Conservation (phyloP, 805 yeast species). For the Saccharomycopsis guyanensis region DNA sequence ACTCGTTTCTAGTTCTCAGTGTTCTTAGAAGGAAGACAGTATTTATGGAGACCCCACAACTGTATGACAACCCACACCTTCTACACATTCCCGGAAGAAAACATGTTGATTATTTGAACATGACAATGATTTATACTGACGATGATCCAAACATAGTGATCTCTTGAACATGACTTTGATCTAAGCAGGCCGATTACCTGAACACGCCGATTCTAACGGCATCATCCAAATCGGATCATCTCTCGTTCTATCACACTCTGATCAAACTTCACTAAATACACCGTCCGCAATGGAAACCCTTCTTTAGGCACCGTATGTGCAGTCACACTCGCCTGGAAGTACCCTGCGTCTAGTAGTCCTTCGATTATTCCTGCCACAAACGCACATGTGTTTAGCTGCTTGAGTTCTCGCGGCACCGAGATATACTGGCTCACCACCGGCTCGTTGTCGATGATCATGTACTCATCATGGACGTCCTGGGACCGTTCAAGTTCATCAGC, state of each 20-base stretch:
- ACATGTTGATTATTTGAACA: no score
- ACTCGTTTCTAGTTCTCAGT: no score
- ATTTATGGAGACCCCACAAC: no score
- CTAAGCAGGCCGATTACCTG: no score
- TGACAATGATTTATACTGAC: not conserved
- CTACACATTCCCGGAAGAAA: no score
- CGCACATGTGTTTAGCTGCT: slow-evolving; percentile 72
- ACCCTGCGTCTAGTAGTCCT: slow-evolving; percentile 68
- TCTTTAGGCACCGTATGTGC: slow-evolving; percentile 71
- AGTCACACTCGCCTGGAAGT: slow-evolving; percentile 68
- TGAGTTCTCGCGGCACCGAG: slow-evolving; percentile 72
- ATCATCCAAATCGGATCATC: slow-evolving; percentile 34
- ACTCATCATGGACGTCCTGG: slow-evolving; percentile 56
- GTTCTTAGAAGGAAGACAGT: no score
- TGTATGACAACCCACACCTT: no score
- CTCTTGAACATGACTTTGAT: no score
- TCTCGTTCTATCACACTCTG: slow-evolving; percentile 50
- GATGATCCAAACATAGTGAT: not conserved
- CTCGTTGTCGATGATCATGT: slow-evolving; percentile 62
- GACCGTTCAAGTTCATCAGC: slow-evolving; percentile 73
- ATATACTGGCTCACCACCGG: slow-evolving; percentile 70
- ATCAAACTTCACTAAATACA: slow-evolving; percentile 67
- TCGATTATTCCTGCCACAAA: slow-evolving; percentile 81
- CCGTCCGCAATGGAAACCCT: slow-evolving; percentile 57
- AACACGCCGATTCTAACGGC: no score